Percentiles rank a stretch among this genome's conserved stretches.
phyloP scores from a whole-genome alignment of 208 protist species.

The Trypanosoma melophagium region DNA sequence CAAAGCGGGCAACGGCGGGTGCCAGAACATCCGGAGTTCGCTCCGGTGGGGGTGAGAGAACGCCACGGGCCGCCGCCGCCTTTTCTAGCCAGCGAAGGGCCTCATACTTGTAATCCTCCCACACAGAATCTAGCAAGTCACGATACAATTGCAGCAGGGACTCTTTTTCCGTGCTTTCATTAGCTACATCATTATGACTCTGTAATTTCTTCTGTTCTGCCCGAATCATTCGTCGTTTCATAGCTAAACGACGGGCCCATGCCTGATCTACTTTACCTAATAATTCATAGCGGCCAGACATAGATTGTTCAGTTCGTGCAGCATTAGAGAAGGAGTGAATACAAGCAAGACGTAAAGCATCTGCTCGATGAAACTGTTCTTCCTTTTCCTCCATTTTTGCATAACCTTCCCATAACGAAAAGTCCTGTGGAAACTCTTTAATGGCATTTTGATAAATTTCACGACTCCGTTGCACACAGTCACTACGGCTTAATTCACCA shows the following conservation, averaged over 20 bases:
- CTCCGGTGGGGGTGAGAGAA: slow-evolving; percentile 34
- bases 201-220: slow-evolving; percentile 24
- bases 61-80: slow-evolving; percentile 3
- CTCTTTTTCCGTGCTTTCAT: neutral
- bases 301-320: slow-evolving; percentile 35
- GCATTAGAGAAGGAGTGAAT: slow-evolving; percentile 52
- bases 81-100: slow-evolving; percentile 57
- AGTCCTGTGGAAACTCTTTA: slow-evolving; percentile 57
- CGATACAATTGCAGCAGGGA: slow-evolving; percentile 43
- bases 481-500: slow-evolving; percentile 13
- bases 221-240: slow-evolving; percentile 40
- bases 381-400: slow-evolving; percentile 77
- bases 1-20: slow-evolving; percentile 62
- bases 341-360: slow-evolving; percentile 59
- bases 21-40: slow-evolving; percentile 45
- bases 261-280: slow-evolving; percentile 61
- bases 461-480: slow-evolving; percentile 32
- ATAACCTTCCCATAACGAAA: slow-evolving; percentile 65
- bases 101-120: slow-evolving; percentile 74
- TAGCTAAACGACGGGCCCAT: slow-evolving; percentile 67
- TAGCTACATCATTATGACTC: neutral
- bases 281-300: slow-evolving; percentile 72
- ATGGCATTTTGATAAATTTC: slow-evolving; percentile 59
- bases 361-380: slow-evolving; percentile 46
- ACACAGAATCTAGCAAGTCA: slow-evolving; percentile 65